Percentiles rank a stretch among this genome's conserved stretches.
Conservation (phyloP, 192 early-diverging fungal species). For the Diversispora eburnea region DNA sequence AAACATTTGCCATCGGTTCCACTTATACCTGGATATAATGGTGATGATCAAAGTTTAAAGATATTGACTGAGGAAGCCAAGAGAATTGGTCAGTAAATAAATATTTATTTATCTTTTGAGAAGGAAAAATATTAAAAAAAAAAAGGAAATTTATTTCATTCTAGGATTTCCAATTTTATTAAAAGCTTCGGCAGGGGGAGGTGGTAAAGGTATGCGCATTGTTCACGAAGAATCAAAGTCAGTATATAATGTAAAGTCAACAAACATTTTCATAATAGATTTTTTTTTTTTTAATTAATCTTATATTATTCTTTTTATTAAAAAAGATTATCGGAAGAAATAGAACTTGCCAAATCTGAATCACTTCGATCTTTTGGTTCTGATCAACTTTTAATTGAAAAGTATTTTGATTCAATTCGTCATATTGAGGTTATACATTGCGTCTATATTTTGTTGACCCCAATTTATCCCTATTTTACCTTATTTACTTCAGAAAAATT, state of each 20-base stretch:
- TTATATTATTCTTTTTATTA: background rate
- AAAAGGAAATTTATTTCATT: conserved; percentile 14
- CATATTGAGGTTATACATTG: conserved; percentile 66
- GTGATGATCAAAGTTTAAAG: conserved; percentile 50
- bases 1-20: conserved; percentile 53
- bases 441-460: conserved; percentile 23
- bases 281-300: background rate
- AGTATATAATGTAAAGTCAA: background rate
- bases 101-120: background rate
- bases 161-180: conserved; percentile 76
- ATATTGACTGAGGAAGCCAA: conserved; percentile 48
- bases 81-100: conserved; percentile 33
- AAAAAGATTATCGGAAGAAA: conserved; percentile 65
- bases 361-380: conserved; percentile 84
- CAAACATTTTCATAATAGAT: background rate
- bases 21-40: conserved; percentile 65
- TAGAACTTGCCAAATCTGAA: conserved; percentile 73
- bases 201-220: conserved; percentile 80
- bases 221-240: conserved; percentile 44
- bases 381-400: conserved; percentile 83
- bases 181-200: conserved; percentile 77
- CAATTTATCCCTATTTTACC: background rate
- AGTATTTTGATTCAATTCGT: conserved; percentile 80
- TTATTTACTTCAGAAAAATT: conserved; percentile 25
- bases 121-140: background rate